These are phyloP conservation scores for Schizochytrium sp. DNA, from an alignment of 108 stramenopile species.

Conservation along the genomic window DNA sequence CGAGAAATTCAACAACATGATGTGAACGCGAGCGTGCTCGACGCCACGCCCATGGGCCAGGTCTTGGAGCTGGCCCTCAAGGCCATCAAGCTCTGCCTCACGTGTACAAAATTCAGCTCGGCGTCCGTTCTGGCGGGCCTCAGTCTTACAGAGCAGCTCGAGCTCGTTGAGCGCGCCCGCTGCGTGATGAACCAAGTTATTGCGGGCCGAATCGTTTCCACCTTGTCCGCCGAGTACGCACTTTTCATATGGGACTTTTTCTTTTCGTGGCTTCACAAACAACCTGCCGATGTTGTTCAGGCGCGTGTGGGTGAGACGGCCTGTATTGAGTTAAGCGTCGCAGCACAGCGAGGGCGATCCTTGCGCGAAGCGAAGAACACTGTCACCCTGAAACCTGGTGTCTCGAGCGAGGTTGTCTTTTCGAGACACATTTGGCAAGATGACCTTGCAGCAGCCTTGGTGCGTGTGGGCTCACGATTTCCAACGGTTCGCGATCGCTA, in stretches of 20 bases:
- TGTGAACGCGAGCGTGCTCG: not conserved
- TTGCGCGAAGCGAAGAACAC: too few species aligned
- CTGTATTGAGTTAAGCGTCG: not conserved
- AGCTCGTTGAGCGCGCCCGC: not conserved
- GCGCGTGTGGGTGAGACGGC: not conserved
- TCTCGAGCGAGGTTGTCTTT: not conserved
- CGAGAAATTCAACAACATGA: too few species aligned
- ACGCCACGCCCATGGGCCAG: not conserved
- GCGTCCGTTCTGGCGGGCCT: not conserved
- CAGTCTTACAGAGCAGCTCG: not conserved
- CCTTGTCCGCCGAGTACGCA: not conserved
- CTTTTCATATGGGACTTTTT: conserved; percentile 8
- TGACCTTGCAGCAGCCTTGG: not conserved
- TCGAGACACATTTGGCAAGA: not conserved
- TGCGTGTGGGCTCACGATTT: not conserved
- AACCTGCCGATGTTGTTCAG: not conserved
- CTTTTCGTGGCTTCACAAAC: not conserved
- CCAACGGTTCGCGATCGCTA: not conserved
- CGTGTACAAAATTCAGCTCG: not conserved
- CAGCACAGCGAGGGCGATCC: not conserved
- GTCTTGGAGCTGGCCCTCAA: not conserved
- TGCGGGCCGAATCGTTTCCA: not conserved
- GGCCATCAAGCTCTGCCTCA: not conserved
- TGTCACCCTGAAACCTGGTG: too few species aligned
- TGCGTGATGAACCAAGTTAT: not conserved